A percentile compares a stretch with the other conserved stretches of the same genome.
Conservation (phyloP, 2,329 filamentous ascomycete species). For the Dactylella cylindrospora region DNA sequence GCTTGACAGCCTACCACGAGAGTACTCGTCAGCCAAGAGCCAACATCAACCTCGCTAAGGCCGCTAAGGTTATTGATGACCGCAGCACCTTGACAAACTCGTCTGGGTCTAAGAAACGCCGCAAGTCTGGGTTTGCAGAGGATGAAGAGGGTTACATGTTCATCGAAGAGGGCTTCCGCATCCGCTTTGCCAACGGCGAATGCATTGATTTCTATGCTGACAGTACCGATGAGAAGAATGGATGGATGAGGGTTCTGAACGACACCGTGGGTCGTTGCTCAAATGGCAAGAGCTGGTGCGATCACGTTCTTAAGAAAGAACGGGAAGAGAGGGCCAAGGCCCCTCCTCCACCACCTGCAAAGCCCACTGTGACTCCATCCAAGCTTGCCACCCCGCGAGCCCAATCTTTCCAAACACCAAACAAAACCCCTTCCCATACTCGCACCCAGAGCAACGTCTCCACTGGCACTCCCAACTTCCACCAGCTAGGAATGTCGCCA, state of each 20-base stretch:
- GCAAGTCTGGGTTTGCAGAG: slow-evolving; percentile 93
- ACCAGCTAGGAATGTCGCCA: slow-evolving; percentile 38
- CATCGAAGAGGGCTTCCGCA: slow-evolving; percentile 97
- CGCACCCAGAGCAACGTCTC: slow-evolving; percentile 34
- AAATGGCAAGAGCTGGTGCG: slow-evolving; percentile 63
- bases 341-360: slow-evolving; percentile 26
- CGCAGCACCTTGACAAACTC: slow-evolving; percentile 78
- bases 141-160: slow-evolving; percentile 99
- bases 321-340: slow-evolving; percentile 25
- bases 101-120: slow-evolving; percentile 72
- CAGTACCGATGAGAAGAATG: slow-evolving; percentile 80
- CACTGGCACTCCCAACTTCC: slow-evolving; percentile 41
- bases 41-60: slow-evolving; percentile 94
- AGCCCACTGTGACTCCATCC: slow-evolving; percentile 34
- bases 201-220: slow-evolving; percentile 99
- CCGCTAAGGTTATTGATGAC: slow-evolving; percentile 90
- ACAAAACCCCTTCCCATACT: slow-evolving; percentile 26
- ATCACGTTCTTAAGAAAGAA: slow-evolving; percentile 61
- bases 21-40: slow-evolving; percentile 91
- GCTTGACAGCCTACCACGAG: slow-evolving; percentile 94
- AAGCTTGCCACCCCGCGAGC: slow-evolving; percentile 31
- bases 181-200: slow-evolving; percentile 97
- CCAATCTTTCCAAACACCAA: too few relatives aligned
- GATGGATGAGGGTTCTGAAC: slow-evolving; percentile 85
- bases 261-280: slow-evolving; percentile 65